phyloP scores from a whole-genome alignment of 371 early-diverging fungal genomes.

The Nematocida displodere region DNA sequence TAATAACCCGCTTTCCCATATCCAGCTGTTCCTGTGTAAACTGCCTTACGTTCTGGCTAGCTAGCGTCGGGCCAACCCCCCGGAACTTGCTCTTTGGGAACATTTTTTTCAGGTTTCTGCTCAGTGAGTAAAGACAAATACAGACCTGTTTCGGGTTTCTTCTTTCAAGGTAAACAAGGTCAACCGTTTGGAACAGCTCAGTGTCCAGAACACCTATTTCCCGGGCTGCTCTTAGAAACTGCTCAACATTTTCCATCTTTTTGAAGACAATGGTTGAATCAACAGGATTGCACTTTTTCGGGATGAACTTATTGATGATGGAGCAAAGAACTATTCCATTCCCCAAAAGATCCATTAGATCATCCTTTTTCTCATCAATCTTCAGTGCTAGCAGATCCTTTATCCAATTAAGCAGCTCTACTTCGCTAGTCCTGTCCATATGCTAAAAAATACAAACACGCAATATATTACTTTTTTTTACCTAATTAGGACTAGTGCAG shows the following conservation, averaged over 20 bases:
- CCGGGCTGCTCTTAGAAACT: constrained; percentile 70
- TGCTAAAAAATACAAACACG: constrained; percentile 16
- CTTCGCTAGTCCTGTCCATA: constrained; percentile 48
- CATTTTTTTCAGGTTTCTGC: constrained; percentile 71
- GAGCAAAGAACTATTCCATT: constrained; percentile 77
- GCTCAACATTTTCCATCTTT: constrained; percentile 77
- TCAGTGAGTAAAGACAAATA: constrained; percentile 70
- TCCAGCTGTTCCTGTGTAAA: constrained; percentile 61
- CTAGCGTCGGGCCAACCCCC: constrained; percentile 62
- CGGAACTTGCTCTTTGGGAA: constrained; percentile 50
- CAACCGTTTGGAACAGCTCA: constrained; percentile 80
- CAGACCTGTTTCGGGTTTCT: constrained; percentile 74
- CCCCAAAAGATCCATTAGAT: constrained; percentile 51
- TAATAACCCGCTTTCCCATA: constrained; percentile 56
- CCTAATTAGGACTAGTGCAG: too few relatives aligned
- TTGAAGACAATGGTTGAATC: constrained; percentile 71
- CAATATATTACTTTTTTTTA: too few relatives aligned
- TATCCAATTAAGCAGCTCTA: constrained; percentile 41
- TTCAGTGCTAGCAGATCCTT: constrained; percentile 38
- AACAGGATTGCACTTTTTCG: constrained; percentile 67
- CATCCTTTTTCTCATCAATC: constrained; percentile 38
- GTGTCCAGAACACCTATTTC: constrained; percentile 70
- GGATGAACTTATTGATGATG: constrained; percentile 68
- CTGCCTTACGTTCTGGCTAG: constrained; percentile 43
- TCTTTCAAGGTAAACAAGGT: constrained; percentile 71